Base-by-base conservation (phyloP, 495 filamentous ascomycete genomes). In the Aspergillus haitiensis region DNA sequence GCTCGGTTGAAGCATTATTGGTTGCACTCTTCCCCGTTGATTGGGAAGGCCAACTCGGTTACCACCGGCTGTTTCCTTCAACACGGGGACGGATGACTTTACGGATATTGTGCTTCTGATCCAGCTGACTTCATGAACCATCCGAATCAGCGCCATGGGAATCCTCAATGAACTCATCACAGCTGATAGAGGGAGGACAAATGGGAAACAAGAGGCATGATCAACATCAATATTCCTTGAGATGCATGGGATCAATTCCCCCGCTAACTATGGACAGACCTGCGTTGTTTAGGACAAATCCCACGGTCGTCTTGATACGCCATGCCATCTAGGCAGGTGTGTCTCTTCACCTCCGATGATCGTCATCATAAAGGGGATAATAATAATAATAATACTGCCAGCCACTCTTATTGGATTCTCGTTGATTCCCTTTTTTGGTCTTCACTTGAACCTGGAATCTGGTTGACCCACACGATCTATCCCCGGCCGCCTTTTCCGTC, bases 381-480 rank as follows among this genome's bases (percentile, higher is more conserved):
- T 11, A 42, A 13, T 27, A 27, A 27, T 27, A 27, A 27, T 27
- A 27, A 27, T 27, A 27, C 21, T 27, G 21, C 3, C 21, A 1
- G 21, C 21, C 21, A 27, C 21, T 27, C 21, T 27, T 27, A 27
- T 13, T 42, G 12, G 15, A 42, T 11, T 42, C 5, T 42, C 8
- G 4, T 42, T 15, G 15, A 6, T 42, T 13, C 12, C 39, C 9
- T 8, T 42, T 5, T 9, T 15, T 42, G 39, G 12, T 9, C 9
- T 15, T 42, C 39, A 13, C 39, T 42, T 42, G 12, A 11, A 13
- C 12, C 15, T 12, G 9, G 15, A 42, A 42, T 42, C 39, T 42
- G 60, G 40, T 49, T 21, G 54, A 58, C 53, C 62, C 62, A 64
- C 62, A 27, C n/a, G 49, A 34, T 36, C 9, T 15, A 13, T 11